Base-by-base conservation (phyloP, 2,329 filamentous ascomycete species). In the Sarocladium oryzae region DNA sequence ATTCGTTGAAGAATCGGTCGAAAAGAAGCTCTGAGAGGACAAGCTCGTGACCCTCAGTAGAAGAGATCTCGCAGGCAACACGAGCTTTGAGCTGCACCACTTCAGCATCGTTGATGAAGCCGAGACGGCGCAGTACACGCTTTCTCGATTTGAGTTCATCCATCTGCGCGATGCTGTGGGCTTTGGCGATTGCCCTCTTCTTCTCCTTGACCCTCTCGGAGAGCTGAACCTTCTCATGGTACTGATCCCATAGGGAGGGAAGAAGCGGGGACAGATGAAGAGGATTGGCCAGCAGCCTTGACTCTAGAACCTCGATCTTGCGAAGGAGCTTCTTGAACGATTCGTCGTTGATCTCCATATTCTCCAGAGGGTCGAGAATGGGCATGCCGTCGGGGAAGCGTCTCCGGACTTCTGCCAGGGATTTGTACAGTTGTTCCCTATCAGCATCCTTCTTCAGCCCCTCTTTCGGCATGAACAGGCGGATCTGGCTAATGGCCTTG, bases 281-380 rank as follows among this genome's bases (percentile, higher is more conserved):
- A 4, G 92, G 90, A 66, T 96, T 97, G 13, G 88, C 81, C 24
- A 97, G 72, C 20, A 99, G 75, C 50, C 89, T 85, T 4, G 92
- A 93, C 69, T 99, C 93, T 2, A 99, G 80, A 10, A 97, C 88
- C 69, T 99, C 93, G 55, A 99, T 96, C 81, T 97, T 97, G 69
- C 90, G 74, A 52, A 97, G 79, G 3, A 96, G 80, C 65, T 90
- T 89, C 75, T 95, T 96, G 74, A 99, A 97, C 0, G 83, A 84
- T 1, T 96, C 90, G 61, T 97, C 93, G 3, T 78, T 85, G 61
- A 99, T 97, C 24, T 83, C 81, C 93, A 99, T 97, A 63, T 96
- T 91, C 67, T 97, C 91, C 35, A 99, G 85, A 0, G 93, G 93
- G 61, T 99, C 93, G 16, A 99, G 72, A 6, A 91, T 77, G 2